A percentile compares a stretch with the other conserved stretches of the same genome.
These are phyloP conservation scores for Yarrowia sp. DNA, from an alignment of 805 yeast species.

Conservation along the genomic window DNA sequence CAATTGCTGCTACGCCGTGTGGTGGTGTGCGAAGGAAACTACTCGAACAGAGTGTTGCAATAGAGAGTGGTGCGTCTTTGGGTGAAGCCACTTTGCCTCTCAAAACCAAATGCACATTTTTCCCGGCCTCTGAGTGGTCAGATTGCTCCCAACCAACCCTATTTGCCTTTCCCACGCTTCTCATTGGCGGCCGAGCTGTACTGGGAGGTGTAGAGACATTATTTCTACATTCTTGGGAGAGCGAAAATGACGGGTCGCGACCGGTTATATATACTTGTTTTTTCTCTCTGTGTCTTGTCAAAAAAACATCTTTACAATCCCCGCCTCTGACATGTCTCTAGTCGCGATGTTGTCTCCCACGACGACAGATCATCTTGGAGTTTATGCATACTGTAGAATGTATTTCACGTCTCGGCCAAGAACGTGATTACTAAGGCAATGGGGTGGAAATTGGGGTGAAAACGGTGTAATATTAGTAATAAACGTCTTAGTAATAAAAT, in stretches of 20 bases:
- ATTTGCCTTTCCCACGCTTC: neutral
- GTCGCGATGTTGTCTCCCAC: neutral
- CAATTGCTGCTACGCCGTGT: neutral
- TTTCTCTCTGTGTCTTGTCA: neutral
- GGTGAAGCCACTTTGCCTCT: neutral
- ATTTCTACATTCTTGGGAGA: no score
- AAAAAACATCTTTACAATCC: neutral
- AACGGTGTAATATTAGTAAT: no score
- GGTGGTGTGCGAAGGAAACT: neutral
- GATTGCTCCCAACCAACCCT: slow-evolving; percentile 18
- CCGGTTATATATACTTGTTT: neutral
- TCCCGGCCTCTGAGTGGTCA: slow-evolving; percentile 21
- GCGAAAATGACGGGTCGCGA: no score
- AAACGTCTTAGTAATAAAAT: no score
- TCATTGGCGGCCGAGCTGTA: neutral
- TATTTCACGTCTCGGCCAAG: no score
- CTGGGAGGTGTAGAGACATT: no score
- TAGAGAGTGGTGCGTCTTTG: neutral
- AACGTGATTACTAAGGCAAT: no score
- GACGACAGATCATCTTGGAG: neutral
- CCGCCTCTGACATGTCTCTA: neutral
- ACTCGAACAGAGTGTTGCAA: neutral
- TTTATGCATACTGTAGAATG: neutral
- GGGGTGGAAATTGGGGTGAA: no score
- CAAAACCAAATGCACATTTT: neutral